These are phyloP conservation scores for Yarrowia galli DNA, from an alignment of 1,139 yeast genomes.

Conservation along the genomic window DNA sequence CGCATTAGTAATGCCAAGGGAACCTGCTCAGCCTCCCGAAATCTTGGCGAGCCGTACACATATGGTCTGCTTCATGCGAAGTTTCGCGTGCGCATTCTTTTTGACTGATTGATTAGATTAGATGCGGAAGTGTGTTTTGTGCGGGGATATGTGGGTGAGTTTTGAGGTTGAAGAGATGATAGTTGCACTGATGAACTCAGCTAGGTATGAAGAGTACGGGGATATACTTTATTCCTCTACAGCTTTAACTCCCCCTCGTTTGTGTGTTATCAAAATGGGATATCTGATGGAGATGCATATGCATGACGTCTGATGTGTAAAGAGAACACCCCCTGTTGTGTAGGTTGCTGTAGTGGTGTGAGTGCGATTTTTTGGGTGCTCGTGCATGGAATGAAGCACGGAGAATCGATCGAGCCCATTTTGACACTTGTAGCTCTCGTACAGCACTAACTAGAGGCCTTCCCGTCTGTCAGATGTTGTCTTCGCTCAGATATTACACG, in stretches of 20 bases:
- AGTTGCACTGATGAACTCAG: not conserved
- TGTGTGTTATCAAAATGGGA: not conserved
- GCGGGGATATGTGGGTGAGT: not conserved
- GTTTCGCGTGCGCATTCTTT: no score
- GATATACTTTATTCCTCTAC: no score
- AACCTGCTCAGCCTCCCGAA: slow-evolving; percentile 4
- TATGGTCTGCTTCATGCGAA: not conserved
- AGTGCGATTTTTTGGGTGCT: not conserved
- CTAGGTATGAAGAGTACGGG: not conserved
- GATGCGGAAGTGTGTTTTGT: not conserved
- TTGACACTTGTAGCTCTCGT: no score
- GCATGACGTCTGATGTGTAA: not conserved
- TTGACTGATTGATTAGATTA: slow-evolving; percentile 11
- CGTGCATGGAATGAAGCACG: not conserved
- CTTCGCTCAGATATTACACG: no score
- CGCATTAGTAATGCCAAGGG: slow-evolving; percentile 16
- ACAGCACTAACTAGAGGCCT: no score
- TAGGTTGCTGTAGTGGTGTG: not conserved
- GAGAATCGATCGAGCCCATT: no score
- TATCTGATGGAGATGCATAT: slow-evolving; percentile 1
- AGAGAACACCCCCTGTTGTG: not conserved
- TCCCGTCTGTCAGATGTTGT: no score
- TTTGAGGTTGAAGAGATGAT: not conserved
- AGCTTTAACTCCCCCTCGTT: fast-evolving
- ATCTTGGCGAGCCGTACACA: slow-evolving; percentile 14